Evolutionary conservation across 2,329 filamentous ascomycete species (phyloP).

Genomic region (Kalmusia sp.): DNA sequence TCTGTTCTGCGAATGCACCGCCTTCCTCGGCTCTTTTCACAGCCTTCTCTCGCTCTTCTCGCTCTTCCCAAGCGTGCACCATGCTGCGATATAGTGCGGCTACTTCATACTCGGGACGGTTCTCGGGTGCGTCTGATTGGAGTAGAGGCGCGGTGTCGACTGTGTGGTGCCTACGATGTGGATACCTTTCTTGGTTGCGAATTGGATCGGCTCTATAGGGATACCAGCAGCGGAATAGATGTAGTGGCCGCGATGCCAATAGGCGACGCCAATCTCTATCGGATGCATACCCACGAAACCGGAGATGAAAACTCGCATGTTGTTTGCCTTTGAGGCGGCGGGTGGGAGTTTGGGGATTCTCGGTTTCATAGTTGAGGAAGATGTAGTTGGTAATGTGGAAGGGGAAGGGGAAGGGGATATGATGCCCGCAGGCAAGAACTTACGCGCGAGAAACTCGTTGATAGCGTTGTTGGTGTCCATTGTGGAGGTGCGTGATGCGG

Average conservation of each 20-base stretch:
- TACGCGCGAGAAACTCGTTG: not conserved
- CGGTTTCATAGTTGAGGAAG: too few relatives aligned
- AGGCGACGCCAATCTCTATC: constrained; percentile 32
- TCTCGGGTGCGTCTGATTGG: not conserved
- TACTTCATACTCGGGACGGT: constrained; percentile 18
- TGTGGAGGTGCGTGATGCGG: not conserved
- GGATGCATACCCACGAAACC: constrained; percentile 28
- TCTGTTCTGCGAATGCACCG: not conserved
- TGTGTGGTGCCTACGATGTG: constrained; percentile 17
- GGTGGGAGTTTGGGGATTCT: not conserved
- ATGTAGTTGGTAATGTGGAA: not conserved
- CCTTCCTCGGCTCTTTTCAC: not conserved
- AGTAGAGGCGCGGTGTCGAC: constrained; percentile 18
- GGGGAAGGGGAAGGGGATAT: not conserved
- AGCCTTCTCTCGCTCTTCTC: constrained; percentile 12
- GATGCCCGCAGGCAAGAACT: not conserved
- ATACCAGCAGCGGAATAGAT: constrained; percentile 27
- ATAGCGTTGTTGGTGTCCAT: not conserved
- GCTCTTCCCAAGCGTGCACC: constrained; percentile 7
- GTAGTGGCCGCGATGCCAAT: constrained; percentile 40
- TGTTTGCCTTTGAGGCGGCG: constrained; percentile 8
- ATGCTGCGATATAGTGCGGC: constrained; percentile 19
- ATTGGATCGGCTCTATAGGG: constrained; percentile 30
- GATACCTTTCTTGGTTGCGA: constrained; percentile 26
- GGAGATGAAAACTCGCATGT: constrained; percentile 33